Evolutionary conservation across 805 yeast genomes (phyloP).

Genomic region (Cephaloascus albidus): DNA sequence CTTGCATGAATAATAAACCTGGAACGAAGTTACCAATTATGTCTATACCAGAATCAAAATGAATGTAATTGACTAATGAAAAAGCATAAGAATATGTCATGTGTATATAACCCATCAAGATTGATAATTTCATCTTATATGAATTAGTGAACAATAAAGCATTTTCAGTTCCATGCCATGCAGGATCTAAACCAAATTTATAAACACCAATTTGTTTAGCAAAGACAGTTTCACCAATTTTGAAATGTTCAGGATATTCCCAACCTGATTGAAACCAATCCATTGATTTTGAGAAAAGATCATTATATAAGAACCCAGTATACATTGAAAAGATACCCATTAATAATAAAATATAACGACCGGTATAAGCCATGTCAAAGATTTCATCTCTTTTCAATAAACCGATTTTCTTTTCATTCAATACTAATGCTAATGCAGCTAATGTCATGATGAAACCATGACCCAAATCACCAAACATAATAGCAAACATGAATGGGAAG

Average conservation of each 20-base stretch:
- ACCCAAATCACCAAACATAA: slow-evolving; percentile 79
- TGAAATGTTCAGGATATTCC: slow-evolving; percentile 49
- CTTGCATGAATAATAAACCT: slow-evolving; percentile 65
- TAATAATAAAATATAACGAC: slow-evolving; percentile 56
- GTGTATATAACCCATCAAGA: slow-evolving; percentile 66
- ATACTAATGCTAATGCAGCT: slow-evolving; percentile 45
- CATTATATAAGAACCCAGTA: slow-evolving; percentile 68
- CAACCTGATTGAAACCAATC: slow-evolving; percentile 62
- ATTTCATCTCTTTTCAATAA: slow-evolving; percentile 62
- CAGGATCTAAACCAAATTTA: slow-evolving; percentile 58
- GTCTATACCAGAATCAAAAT: slow-evolving; percentile 52
- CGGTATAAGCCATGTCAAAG: slow-evolving; percentile 67
- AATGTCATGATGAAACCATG: slow-evolving; percentile 59
- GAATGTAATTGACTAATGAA: slow-evolving; percentile 53
- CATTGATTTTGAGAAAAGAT: slow-evolving; percentile 62
- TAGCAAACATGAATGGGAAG: slow-evolving; percentile 76
- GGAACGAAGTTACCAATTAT: slow-evolving; percentile 68
- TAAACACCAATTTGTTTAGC: slow-evolving; percentile 46
- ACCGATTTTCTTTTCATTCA: slow-evolving; percentile 43
- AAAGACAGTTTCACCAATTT: slow-evolving; percentile 37
- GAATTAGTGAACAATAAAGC: slow-evolving; percentile 62
- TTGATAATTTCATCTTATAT: slow-evolving; percentile 69
- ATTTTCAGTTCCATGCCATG: slow-evolving; percentile 78
- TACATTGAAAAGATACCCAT: slow-evolving; percentile 72
- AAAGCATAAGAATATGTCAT: slow-evolving; percentile 66